Percentiles rank a stretch among this genome's conserved stretches.
phyloP scores from a whole-genome alignment of 1,284 basidiomycete species.

The Boletus mariae region DNA sequence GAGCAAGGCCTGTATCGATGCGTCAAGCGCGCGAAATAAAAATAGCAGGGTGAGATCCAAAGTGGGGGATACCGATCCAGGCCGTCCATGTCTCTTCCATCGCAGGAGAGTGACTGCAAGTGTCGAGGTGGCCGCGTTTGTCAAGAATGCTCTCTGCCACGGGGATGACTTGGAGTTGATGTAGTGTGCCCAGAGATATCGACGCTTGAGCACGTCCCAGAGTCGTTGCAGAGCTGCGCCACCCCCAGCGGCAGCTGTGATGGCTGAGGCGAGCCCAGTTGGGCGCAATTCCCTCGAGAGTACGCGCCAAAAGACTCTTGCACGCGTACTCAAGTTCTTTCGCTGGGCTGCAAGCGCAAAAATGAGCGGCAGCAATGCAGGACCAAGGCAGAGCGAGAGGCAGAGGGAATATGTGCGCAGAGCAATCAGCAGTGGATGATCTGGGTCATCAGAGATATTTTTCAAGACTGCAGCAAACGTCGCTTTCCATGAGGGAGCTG shows the following conservation, averaged over 20 bases:
- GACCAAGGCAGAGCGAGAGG: constrained; percentile 61
- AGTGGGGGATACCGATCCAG: constrained; percentile 45
- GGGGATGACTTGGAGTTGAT: constrained; percentile 16
- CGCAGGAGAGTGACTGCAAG: constrained; percentile 57
- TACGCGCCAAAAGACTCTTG: constrained; percentile 37
- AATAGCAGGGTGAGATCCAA: constrained; percentile 66
- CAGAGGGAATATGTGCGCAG: constrained; percentile 66
- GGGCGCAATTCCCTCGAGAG: constrained; percentile 53
- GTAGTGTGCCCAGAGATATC: background rate
- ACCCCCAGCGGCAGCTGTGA: constrained; percentile 61
- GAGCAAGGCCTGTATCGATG: constrained; percentile 43
- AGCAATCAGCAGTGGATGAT: constrained; percentile 58
- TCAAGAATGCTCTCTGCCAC: constrained; percentile 51
- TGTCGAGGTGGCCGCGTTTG: constrained; percentile 55
- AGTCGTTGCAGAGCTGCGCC: constrained; percentile 50
- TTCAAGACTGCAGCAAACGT: background rate
- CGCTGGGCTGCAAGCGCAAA: constrained; percentile 30
- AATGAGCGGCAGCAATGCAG: constrained; percentile 54
- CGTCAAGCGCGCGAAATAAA: constrained; percentile 67
- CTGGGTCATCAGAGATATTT: constrained; percentile 9
- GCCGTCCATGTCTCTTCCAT: constrained; percentile 18
- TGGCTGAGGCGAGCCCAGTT: constrained; percentile 65
- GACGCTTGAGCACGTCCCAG: constrained; percentile 38
- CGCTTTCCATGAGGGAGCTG: constrained; percentile 12
- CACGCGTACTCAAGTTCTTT: constrained; percentile 11